A percentile compares a stretch with the other conserved stretches of the same genome.
phyloP scores from a whole-genome alignment of 2,329 filamentous ascomycete species.

The Davidsoniella eucalypti region DNA sequence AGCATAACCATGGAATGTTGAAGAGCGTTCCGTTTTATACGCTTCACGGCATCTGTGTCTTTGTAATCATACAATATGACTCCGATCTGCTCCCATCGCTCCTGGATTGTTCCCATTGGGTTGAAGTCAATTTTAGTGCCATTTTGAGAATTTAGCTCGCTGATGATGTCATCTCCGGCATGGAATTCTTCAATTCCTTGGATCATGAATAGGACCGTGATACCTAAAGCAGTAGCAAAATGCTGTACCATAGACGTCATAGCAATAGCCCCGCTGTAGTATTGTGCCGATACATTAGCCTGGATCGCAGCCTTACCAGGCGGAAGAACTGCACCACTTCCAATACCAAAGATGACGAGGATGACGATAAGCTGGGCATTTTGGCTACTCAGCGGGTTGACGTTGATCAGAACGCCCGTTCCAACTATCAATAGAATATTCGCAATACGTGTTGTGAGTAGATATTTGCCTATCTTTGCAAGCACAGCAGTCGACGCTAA shows the following conservation, averaged over 20 bases:
- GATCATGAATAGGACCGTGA: background rate
- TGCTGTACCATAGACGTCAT: conserved; percentile 3
- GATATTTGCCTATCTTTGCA: conserved; percentile 3
- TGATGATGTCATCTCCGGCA: no score
- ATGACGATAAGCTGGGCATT: conserved; percentile 2
- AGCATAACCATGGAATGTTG: background rate
- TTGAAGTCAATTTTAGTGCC: no score
- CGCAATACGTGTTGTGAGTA: background rate
- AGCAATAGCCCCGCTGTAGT: background rate
- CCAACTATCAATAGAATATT: background rate
- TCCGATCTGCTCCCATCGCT: background rate
- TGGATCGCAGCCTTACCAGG: conserved; percentile 3
- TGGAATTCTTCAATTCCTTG: background rate
- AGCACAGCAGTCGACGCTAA: background rate
- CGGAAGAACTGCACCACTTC: conserved; percentile 1
- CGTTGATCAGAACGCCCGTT: background rate
- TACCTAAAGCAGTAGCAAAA: background rate
- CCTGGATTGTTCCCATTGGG: background rate
- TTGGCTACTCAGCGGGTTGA: background rate
- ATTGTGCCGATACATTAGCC: conserved; percentile 4
- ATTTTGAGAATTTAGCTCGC: no score
- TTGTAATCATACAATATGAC: background rate
- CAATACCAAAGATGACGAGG: conserved; percentile 4
- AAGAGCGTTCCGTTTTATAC: background rate
- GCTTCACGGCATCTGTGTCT: background rate